A percentile compares a stretch with the other conserved stretches of the same genome.
phyloP scores from a whole-genome alignment of 176 grass and related monocot genomes.

The Musa beccarii region DNA sequence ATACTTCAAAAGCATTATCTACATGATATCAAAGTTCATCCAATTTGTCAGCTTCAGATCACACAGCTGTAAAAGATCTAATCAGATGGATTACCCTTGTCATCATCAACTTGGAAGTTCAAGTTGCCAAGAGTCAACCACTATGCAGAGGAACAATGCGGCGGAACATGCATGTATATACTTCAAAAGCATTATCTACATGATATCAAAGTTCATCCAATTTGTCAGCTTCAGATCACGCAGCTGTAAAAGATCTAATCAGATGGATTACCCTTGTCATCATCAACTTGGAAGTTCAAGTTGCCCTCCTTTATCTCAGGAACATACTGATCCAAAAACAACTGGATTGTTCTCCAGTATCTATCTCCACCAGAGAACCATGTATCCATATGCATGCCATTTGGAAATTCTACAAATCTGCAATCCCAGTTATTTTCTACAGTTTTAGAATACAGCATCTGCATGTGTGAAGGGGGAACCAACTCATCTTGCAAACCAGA shows the following conservation, averaged over 20 bases:
- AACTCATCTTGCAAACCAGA: slow-evolving; percentile 97
- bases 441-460: slow-evolving; percentile 59
- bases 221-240: not conserved
- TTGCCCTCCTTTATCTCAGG: slow-evolving; percentile 36
- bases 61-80: not conserved
- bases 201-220: not conserved
- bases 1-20: not conserved
- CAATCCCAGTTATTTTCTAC: slow-evolving; percentile 45
- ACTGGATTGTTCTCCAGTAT: slow-evolving; percentile 89
- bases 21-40: not conserved
- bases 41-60: not conserved
- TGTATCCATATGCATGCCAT: slow-evolving; percentile 97
- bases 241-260: not conserved
- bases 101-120: slow-evolving; percentile 35
- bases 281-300: slow-evolving; percentile 32
- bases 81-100: slow-evolving; percentile 36
- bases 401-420: slow-evolving; percentile 93
- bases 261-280: slow-evolving; percentile 40
- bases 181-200: not conserved
- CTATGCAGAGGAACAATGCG: not conserved
- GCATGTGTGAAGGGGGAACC: slow-evolving; percentile 86
- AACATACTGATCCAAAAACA: slow-evolving; percentile 61
- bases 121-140: slow-evolving; percentile 2
- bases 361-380: slow-evolving; percentile 80
- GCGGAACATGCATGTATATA: no score